Percentiles rank a stretch among this genome's conserved stretches.
phyloP scores from a whole-genome alignment of 1,139 yeast genomes.

The Candida anutae region DNA sequence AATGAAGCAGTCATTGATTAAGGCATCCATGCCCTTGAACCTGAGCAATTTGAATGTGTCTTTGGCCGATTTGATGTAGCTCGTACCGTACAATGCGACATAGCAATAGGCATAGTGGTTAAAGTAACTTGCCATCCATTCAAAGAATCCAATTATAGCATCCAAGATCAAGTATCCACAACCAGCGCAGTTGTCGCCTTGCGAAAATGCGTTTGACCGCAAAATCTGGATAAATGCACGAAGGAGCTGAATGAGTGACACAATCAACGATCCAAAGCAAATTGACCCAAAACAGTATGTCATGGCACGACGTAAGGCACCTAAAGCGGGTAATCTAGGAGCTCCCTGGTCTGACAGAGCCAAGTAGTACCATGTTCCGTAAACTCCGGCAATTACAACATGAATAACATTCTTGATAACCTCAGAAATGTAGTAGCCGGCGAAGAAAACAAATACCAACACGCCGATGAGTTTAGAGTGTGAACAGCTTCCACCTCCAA shows the following conservation, averaged over 20 bases:
- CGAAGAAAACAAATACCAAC: constrained; percentile 66
- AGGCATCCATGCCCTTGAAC: constrained; percentile 78
- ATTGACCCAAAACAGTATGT: constrained; percentile 88
- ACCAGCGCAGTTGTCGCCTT: constrained; percentile 49
- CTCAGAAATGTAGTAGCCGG: constrained; percentile 81
- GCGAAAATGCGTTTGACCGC: constrained; percentile 46
- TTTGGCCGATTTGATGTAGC: constrained; percentile 66
- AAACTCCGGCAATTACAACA: constrained; percentile 77
- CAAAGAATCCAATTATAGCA: constrained; percentile 55
- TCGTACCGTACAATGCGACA: constrained; percentile 79
- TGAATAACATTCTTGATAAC: constrained; percentile 81
- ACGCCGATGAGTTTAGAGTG: constrained; percentile 60
- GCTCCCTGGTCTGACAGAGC: constrained; percentile 72
- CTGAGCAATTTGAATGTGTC: constrained; percentile 77
- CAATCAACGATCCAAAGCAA: constrained; percentile 80
- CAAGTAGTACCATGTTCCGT: constrained; percentile 87
- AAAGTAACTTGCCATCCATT: constrained; percentile 79
- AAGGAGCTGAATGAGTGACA: constrained; percentile 62
- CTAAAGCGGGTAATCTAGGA: constrained; percentile 74
- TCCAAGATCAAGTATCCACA: constrained; percentile 51
- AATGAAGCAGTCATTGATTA: constrained; percentile 78
- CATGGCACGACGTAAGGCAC: constrained; percentile 75
- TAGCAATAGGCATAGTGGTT: constrained; percentile 88
- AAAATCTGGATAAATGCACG: constrained; percentile 42
- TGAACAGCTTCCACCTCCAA: constrained; percentile 61